Percentiles rank a stretch among this genome's conserved stretches.
phyloP scores from a whole-genome alignment of 768 basidiomycete genomes.

The Mycena metata region DNA sequence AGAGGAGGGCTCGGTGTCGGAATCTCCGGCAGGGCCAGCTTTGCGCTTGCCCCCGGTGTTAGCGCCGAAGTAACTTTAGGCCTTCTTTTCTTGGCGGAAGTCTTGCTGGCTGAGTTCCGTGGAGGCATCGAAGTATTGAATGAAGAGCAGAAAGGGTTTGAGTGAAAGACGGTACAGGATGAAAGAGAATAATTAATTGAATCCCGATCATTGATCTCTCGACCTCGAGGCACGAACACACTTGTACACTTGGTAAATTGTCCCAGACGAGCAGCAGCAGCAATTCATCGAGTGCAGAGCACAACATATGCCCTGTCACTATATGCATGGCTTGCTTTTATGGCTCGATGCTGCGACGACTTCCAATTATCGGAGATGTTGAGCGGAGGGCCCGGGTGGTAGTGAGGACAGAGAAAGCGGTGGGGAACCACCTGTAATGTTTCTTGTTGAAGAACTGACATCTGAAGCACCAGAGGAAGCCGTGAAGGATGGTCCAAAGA shows the following conservation, averaged over 20 bases:
- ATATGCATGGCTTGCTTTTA: conserved; percentile 2
- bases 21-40: not conserved
- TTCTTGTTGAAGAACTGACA: not conserved
- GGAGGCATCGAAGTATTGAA: not conserved
- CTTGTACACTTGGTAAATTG: not conserved
- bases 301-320: not conserved
- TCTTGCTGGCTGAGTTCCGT: not conserved
- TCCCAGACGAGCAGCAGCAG: not conserved
- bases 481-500: not conserved
- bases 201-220: conserved; percentile 9
- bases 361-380: not conserved
- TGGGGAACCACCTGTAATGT: not conserved
- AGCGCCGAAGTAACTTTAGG: conserved; percentile 5
- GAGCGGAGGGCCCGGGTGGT: not conserved
- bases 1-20: not conserved
- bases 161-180: conserved; percentile 10
- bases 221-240: conserved; percentile 18
- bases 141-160: not conserved
- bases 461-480: not conserved
- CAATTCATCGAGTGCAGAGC: conserved; percentile 11
- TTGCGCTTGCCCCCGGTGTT: not conserved
- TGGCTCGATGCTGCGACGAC: not conserved
- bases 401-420: not conserved
- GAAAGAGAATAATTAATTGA: conserved; percentile 16
- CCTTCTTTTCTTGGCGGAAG: not conserved